phyloP scores from a whole-genome alignment of 805 yeast genomes.

The Teunomyces panamensis region DNA sequence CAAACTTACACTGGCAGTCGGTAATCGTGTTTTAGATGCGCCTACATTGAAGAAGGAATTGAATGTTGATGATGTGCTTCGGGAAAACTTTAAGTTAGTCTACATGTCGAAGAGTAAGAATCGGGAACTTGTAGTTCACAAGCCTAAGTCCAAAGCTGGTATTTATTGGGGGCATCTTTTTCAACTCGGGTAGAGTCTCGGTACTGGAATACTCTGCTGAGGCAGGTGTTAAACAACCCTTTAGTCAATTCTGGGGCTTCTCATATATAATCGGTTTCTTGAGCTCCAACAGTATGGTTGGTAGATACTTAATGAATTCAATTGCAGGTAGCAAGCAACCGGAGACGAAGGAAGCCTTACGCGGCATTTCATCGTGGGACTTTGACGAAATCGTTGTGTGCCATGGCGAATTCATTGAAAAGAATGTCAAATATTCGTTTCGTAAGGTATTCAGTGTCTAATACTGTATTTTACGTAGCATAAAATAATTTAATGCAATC shows the following conservation, averaged over 20 bases:
- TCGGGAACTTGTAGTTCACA: slow-evolving; percentile 15
- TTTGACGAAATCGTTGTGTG: slow-evolving; percentile 52
- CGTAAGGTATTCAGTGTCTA: slow-evolving; percentile 7
- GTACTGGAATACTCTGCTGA: slow-evolving; percentile 13
- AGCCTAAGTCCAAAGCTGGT: slow-evolving; percentile 9
- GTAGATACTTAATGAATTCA: slow-evolving; percentile 1
- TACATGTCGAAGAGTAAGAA: slow-evolving; percentile 9
- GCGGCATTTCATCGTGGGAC: slow-evolving; percentile 10
- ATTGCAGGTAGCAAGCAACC: background rate
- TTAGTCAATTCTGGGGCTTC: slow-evolving; percentile 13
- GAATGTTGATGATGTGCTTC: slow-evolving; percentile 8
- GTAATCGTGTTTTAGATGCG: slow-evolving; percentile 19
- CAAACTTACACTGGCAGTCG: slow-evolving; percentile 1
- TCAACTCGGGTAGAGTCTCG: slow-evolving; percentile 10
- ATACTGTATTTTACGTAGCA: background rate
- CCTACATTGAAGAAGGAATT: slow-evolving; percentile 9
- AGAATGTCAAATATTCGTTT: slow-evolving; percentile 27
- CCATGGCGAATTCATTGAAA: slow-evolving; percentile 57
- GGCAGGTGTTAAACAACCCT: slow-evolving; percentile 10
- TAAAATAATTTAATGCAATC: no score
- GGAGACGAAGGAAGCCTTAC: background rate
- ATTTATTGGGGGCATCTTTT: slow-evolving; percentile 12
- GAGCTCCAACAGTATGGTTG: slow-evolving; percentile 11
- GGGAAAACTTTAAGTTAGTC: slow-evolving; percentile 11
- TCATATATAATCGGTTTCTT: slow-evolving; percentile 11